Base-by-base conservation (phyloP, 495 filamentous ascomycete species). In the Neurospora sp. region DNA sequence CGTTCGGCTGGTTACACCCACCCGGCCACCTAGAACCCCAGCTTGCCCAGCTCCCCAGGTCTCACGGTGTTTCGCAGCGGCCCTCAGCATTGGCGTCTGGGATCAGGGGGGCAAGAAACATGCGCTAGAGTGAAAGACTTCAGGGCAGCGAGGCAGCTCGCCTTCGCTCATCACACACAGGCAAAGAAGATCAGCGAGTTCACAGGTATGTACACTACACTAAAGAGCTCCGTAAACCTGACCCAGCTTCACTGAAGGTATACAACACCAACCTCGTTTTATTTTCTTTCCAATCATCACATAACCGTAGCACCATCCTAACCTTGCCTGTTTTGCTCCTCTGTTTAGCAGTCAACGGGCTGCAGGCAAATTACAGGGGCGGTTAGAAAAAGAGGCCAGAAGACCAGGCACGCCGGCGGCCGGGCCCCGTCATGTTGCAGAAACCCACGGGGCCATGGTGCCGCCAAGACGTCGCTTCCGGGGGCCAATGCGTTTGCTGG, bases 401-500 rank as follows among this genome's bases (percentile, higher is more conserved):
- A 66, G 23, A 66, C 27, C 27, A 66, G 54, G 54, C 54, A 66
- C 54, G 27, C 54, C 54, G 54, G 54, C 23, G 27, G 54, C 27
- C 54, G 54, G 54, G 27, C 54, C 54, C 54, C 54, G 54, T 66
- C 54, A 66, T 66, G 27, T 35, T 62, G 54, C 54, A 62, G 54
- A 31, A 62, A 62, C 54, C 54, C 27, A 66, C 54, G 54, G 23
- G 27, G 48, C n/a, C 69, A 70, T 70, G 72, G 75, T 70, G 70
- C 69, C 41, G 73, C 73, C 73, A 77, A 73, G 73, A 74, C 48
- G 71, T 70, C 74, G 73, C 69, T 74, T 70, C 69, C 72, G 71
- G 71, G 70, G 79, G 78, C 74, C 79, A 77, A 74, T 78, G 78
- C 78, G 78, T 76, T 73, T 44, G 69, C 69, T 66, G 70, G 69